Evolutionary conservation across 176 grass and related monocot genomes (phyloP).

Genomic region (Tillandsia leiboldiana): DNA sequence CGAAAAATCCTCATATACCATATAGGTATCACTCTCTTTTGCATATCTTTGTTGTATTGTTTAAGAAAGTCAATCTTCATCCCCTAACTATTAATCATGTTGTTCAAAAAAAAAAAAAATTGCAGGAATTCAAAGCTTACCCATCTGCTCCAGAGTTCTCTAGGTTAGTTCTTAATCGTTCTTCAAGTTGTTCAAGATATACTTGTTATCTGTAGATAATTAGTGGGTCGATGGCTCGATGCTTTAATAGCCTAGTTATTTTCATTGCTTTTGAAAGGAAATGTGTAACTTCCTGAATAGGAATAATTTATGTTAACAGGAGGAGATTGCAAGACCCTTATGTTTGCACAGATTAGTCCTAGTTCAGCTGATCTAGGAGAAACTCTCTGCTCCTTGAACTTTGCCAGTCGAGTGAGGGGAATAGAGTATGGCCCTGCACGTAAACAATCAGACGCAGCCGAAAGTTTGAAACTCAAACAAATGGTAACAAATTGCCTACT

Average conservation of each 20-base stretch:
- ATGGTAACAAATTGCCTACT: constrained; percentile 36
- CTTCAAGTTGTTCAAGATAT: not conserved
- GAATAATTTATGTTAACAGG: constrained; percentile 35
- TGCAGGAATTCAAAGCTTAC: constrained; percentile 94
- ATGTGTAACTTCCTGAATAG: not conserved
- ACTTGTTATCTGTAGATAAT: not conserved
- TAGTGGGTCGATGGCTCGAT: not conserved
- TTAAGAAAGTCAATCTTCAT: not conserved
- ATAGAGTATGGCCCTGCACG: constrained; percentile 80
- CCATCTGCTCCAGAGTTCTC: constrained; percentile 86
- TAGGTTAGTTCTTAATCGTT: constrained; percentile 37
- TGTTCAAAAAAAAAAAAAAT: constrained; percentile 18
- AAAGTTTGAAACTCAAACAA: constrained; percentile 83
- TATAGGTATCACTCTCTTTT: constrained; percentile 46
- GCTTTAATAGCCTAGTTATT: no score
- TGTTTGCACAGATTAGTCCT: constrained; percentile 95
- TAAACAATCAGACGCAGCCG: constrained; percentile 75
- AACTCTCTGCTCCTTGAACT: constrained; percentile 77
- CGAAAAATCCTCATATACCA: constrained; percentile 73
- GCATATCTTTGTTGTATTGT: constrained; percentile 3
- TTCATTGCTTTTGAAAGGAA: no score
- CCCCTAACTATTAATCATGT: constrained; percentile 1
- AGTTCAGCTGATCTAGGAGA: constrained; percentile 78
- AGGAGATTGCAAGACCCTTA: constrained; percentile 97
- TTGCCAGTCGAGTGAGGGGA: constrained; percentile 79